Evolutionary conservation across 2,329 filamentous ascomycete genomes (phyloP).

Genomic region (Aureobasidium vineae): DNA sequence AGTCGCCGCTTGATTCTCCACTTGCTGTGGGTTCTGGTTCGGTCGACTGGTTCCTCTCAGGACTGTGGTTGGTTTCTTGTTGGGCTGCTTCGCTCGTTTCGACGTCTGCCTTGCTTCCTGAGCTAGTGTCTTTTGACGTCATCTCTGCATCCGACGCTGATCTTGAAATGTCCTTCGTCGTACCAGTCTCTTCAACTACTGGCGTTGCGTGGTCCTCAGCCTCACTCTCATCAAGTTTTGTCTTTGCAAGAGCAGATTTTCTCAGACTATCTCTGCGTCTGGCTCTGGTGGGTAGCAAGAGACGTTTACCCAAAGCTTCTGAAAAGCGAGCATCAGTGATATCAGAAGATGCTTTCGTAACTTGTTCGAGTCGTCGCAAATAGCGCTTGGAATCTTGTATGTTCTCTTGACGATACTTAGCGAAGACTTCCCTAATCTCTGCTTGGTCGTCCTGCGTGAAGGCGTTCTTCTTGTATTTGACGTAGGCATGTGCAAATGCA

Average conservation of each 20-base stretch:
- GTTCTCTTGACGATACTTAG: neutral
- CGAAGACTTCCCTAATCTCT: neutral
- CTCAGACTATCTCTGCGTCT: neutral
- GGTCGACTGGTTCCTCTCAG: neutral
- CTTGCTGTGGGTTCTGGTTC: neutral
- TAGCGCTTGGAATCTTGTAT: neutral
- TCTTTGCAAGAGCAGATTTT: constrained; percentile 1
- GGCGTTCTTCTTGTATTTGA: constrained; percentile 8
- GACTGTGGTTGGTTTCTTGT: neutral
- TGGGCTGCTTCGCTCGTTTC: neutral
- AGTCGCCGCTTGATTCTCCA: neutral
- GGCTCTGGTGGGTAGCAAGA: neutral
- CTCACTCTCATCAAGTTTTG: neutral
- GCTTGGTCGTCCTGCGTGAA: neutral
- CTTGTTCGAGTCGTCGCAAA: neutral
- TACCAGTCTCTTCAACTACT: neutral
- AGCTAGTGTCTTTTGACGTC: constrained; percentile 10
- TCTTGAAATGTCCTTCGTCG: neutral
- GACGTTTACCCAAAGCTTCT: neutral
- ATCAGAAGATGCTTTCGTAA: neutral
- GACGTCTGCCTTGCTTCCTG: neutral
- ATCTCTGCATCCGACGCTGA: neutral
- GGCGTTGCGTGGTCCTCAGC: neutral
- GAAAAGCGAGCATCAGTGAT: neutral
- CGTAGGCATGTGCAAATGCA: constrained; percentile 17